Evolutionary conservation across 495 filamentous ascomycete genomes (phyloP).

Genomic region (Cudoniella acicularis): DNA sequence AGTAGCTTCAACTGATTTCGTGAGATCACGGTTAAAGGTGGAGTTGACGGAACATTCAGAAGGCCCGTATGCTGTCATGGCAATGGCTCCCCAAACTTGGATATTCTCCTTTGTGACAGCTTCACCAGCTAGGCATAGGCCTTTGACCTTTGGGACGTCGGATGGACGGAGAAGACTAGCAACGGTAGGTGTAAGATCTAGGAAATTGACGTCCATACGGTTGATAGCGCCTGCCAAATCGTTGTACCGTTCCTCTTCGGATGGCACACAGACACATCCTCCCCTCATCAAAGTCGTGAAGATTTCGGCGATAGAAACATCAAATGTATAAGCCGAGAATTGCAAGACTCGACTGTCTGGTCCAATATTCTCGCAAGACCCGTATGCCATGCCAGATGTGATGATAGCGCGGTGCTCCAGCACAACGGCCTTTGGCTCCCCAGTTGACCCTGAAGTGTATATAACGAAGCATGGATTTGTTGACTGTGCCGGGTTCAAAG

Average conservation of each 20-base stretch:
- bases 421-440: slow-evolving; percentile 41
- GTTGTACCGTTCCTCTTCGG: slow-evolving; percentile 33
- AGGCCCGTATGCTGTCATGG: slow-evolving; percentile 61
- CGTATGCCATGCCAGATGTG: slow-evolving; percentile 40
- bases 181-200: slow-evolving; percentile 42
- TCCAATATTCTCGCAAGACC: slow-evolving; percentile 43
- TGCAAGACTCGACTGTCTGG: neutral
- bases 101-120: slow-evolving; percentile 50
- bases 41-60: slow-evolving; percentile 28
- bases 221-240: slow-evolving; percentile 36
- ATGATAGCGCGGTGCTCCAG: neutral
- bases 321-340: slow-evolving; percentile 47
- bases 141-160: slow-evolving; percentile 42
- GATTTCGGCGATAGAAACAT: slow-evolving; percentile 80
- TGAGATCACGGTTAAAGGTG: too few relatives aligned
- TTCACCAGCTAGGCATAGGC: slow-evolving; percentile 51
- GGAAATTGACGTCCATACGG: slow-evolving; percentile 32
- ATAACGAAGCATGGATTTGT: slow-evolving; percentile 45
- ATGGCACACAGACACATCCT: slow-evolving; percentile 46
- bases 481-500: too few relatives aligned
- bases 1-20: too few relatives aligned
- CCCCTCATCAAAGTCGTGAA: slow-evolving; percentile 72
- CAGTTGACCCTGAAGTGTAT: slow-evolving; percentile 46
- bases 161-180: slow-evolving; percentile 34
- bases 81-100: slow-evolving; percentile 50